phyloP scores from a whole-genome alignment of 306 rosid genomes.

The Prunus mume region DNA sequence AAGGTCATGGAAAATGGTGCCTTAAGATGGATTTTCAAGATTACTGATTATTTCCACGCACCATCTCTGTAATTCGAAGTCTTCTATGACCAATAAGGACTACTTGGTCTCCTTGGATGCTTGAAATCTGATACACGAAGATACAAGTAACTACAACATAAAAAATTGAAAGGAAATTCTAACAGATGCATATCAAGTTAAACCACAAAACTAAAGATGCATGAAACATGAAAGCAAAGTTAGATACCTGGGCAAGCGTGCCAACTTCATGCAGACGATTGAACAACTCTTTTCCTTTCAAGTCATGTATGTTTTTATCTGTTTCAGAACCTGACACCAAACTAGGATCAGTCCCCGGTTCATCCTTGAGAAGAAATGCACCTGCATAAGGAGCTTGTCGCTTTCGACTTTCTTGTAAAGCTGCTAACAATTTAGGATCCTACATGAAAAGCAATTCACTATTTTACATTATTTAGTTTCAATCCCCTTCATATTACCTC shows the following conservation, averaged over 20 bases:
- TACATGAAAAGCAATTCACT: slow-evolving; percentile 31
- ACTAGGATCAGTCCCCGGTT: slow-evolving; percentile 67
- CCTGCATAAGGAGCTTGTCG: slow-evolving; percentile 98
- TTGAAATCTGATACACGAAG: slow-evolving; percentile 64
- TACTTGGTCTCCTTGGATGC: slow-evolving; percentile 90
- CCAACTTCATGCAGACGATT: slow-evolving; percentile 96
- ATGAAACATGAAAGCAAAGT: neutral
- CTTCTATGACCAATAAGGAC: slow-evolving; percentile 92
- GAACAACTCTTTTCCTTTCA: slow-evolving; percentile 76
- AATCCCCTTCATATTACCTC: neutral
- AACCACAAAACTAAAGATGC: neutral
- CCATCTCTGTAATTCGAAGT: slow-evolving; percentile 90
- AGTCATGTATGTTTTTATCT: slow-evolving; percentile 60
- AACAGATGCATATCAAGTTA: neutral
- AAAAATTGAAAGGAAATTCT: neutral
- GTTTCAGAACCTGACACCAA: slow-evolving; percentile 63
- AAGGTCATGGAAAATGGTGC: neutral
- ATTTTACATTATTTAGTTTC: slow-evolving; percentile 15
- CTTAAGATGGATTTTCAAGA: neutral
- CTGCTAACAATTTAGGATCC: slow-evolving; percentile 88
- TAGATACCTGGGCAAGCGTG: slow-evolving; percentile 86
- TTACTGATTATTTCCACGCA: slow-evolving; percentile 31
- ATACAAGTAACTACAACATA: neutral
- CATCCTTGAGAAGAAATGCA: slow-evolving; percentile 90
- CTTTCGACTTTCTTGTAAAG: slow-evolving; percentile 83